Conservation (phyloP, 129 eudicot species). For the Centella asiatica region DNA sequence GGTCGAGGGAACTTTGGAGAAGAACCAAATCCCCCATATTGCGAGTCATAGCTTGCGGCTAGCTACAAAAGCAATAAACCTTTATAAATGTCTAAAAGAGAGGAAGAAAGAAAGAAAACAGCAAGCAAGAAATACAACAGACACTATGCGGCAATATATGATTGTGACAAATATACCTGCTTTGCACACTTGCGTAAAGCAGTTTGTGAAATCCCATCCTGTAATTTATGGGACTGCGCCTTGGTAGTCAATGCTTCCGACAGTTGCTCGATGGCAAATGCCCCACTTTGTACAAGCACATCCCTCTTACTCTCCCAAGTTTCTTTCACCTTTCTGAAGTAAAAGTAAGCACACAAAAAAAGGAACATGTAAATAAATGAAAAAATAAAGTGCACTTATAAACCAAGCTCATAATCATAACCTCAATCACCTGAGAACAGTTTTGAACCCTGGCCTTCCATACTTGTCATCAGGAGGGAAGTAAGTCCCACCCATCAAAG, state of each 20-base stretch:
- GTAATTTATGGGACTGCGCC: slow-evolving; percentile 43
- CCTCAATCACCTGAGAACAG: slow-evolving; percentile 59
- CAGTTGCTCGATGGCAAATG: slow-evolving; percentile 84
- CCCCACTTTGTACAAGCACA: slow-evolving; percentile 59
- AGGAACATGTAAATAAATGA: background rate
- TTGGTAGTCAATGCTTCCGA: slow-evolving; percentile 70
- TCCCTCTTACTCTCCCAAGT: slow-evolving; percentile 83
- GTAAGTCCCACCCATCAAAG: slow-evolving; percentile 94
- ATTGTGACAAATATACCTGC: slow-evolving; percentile 23
- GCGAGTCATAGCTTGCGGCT: slow-evolving; percentile 56
- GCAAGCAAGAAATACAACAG: background rate
- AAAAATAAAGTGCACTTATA: background rate
- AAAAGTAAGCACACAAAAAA: background rate
- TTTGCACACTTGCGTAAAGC: slow-evolving; percentile 60
- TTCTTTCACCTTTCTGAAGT: slow-evolving; percentile 77
- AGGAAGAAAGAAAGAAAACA: background rate
- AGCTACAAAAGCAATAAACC: slow-evolving; percentile 34
- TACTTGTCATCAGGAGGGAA: slow-evolving; percentile 88
- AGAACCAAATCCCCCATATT: slow-evolving; percentile 80
- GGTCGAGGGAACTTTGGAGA: slow-evolving; percentile 95
- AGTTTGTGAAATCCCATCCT: slow-evolving; percentile 45
- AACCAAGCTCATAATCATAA: background rate
- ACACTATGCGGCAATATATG: background rate
- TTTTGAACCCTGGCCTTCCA: slow-evolving; percentile 88
- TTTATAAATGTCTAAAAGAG: background rate